Base-by-base conservation (phyloP, 2,329 filamentous ascomycete species). In the Penicillium glabrum region DNA sequence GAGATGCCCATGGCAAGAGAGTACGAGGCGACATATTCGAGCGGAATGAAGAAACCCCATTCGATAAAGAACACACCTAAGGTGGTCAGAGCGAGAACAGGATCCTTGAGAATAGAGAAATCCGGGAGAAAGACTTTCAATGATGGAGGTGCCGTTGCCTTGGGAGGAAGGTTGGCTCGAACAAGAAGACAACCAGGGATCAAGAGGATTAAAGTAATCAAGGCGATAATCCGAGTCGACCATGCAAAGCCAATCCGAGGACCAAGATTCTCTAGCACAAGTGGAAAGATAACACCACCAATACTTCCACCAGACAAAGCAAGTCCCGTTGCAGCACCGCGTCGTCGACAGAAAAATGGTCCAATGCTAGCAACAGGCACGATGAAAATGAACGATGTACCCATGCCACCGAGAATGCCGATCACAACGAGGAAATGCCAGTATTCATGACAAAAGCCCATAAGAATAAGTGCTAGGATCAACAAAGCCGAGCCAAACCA, bases 41-140 rank as follows among this genome's bases (percentile, higher is more conserved):
- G 61, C 0, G 73, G 74, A 16, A 75, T 69, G 45, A 75, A 74
- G 13, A 74, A 67, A 0, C 68, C 72, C 51, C 72, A 71, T 53
- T 74, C 72, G 16, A 72, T 67, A 7, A 74, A 63, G 49, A 73
- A 74, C 4, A 74, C 59, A 0, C 70, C 71, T 2, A 64, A 27
- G 0, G 68, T 72, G 0, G 70, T 73, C 13, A 65, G 27, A 4
- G 57, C 58, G 6, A 65, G 56, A 11, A 61, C 47, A 0, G 58
- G 53, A 10, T 64, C 58, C 5, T 53, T 58, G 1, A 62, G 45
- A 27, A 61, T 63, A 0, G 48, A 47, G 8, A 64, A 43, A 46
- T 64, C 56, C 8, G 63, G 61, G 4, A 64, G 51, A 41, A 65
- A 58, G 1, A 46, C 43, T 54, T 55, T 62, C 7, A 51, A n/a